A percentile compares a stretch with the other conserved stretches of the same genome.
These are phyloP conservation scores for Chlorella sorokiniana DNA, from an alignment of 139 green algal genomes.

Conservation along the genomic window DNA sequence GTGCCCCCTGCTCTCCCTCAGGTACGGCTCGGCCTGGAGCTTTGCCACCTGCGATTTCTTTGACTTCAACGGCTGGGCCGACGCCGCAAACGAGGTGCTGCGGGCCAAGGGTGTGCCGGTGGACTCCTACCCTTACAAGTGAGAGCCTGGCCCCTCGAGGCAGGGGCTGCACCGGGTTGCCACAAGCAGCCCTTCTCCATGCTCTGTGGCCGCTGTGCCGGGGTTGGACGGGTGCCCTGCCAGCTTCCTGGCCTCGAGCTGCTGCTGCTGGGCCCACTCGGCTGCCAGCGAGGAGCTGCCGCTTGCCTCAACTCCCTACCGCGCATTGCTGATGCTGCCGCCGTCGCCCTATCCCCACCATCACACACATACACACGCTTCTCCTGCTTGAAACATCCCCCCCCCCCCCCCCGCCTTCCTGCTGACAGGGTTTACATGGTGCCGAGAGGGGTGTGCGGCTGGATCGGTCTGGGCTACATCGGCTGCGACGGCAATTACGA, in stretches of 20 bases:
- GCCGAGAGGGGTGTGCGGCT: not conserved
- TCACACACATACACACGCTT: not conserved
- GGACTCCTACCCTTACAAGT: not conserved
- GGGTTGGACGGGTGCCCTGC: no score
- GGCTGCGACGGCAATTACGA: not conserved
- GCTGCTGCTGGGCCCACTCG: no score
- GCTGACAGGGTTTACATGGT: slow-evolving; percentile 15
- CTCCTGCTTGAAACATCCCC: not conserved
- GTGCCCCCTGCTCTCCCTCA: not conserved
- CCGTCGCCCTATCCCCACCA: no score
- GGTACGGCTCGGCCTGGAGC: not conserved
- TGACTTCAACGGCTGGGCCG: slow-evolving; percentile 3
- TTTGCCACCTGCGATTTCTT: not conserved
- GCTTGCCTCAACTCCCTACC: no score
- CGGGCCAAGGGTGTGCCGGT: not conserved
- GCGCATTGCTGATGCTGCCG: no score
- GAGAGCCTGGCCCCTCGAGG: not conserved
- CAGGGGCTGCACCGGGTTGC: not conserved
- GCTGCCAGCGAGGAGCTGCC: no score
- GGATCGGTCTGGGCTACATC: not conserved
- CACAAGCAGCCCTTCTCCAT: not conserved
- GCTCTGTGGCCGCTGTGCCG: not conserved
- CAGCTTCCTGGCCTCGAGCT: no score
- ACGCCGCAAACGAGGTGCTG: not conserved
- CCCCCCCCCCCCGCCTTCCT: not conserved